These are phyloP conservation scores for Erucastrum elatum DNA, from an alignment of 345 rosid genomes.

Conservation along the genomic window DNA sequence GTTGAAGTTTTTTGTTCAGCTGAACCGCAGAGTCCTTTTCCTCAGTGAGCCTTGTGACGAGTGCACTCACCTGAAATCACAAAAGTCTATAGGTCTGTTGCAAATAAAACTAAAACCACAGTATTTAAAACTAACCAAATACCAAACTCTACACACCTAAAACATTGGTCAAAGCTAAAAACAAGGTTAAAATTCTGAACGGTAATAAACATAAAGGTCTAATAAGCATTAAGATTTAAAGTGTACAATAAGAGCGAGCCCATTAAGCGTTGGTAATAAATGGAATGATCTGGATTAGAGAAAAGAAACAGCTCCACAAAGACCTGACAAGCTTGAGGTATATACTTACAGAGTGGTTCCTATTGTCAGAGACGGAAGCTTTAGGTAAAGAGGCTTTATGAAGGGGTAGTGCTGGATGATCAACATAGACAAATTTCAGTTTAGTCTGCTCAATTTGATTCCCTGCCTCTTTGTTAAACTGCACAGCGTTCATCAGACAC, in stretches of 20 bases:
- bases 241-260: neutral
- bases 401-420: slow-evolving; percentile 63
- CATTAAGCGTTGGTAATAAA: neutral
- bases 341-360: slow-evolving; percentile 53
- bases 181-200: neutral
- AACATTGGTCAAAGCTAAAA: neutral
- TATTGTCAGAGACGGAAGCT: slow-evolving; percentile 43
- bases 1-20: slow-evolving; percentile 49
- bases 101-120: neutral
- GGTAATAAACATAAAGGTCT: neutral
- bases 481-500: neutral
- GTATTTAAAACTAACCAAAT: neutral
- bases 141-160: neutral
- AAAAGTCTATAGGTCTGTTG: slow-evolving; percentile 2
- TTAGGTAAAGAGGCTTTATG: slow-evolving; percentile 10
- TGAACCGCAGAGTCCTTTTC: slow-evolving; percentile 58
- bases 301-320: neutral
- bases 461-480: slow-evolving; percentile 74
- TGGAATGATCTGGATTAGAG: neutral
- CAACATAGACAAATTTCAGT: slow-evolving; percentile 69
- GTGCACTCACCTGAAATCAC: slow-evolving; percentile 51
- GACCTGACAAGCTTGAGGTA: slow-evolving; percentile 7
- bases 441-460: slow-evolving; percentile 68
- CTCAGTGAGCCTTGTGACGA: slow-evolving; percentile 54
- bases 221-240: neutral